A percentile compares a stretch with the other conserved stretches of the same genome.
Conservation (phyloP, 78 protist species). For the Chrysochromulina parva region DNA sequence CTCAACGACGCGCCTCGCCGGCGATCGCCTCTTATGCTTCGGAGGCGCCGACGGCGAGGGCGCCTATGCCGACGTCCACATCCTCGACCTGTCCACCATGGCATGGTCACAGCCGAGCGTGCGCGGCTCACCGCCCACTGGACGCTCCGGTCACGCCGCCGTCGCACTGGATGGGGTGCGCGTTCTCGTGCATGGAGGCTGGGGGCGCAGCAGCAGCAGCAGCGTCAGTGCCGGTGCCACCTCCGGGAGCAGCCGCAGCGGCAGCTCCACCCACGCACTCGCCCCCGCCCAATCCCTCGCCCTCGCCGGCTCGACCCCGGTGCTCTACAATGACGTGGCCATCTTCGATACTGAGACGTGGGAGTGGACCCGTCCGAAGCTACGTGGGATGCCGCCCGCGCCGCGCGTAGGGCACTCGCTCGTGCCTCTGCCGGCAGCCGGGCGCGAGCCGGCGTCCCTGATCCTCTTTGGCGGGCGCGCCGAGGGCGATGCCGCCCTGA, state of each 20-base stretch:
- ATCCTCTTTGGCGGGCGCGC: too few relatives aligned
- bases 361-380: not conserved
- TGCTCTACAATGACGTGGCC: not conserved
- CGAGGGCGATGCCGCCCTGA: too few relatives aligned
- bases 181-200: not conserved
- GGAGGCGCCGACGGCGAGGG: conserved; percentile 1
- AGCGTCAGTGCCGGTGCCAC: too few relatives aligned
- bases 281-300: not conserved
- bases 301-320: not conserved
- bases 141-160: conserved; percentile 5
- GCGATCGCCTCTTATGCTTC: not conserved
- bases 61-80: not conserved
- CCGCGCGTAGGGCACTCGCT: not conserved
- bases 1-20: not conserved
- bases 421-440: not conserved
- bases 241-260: too few relatives aligned
- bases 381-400: not conserved
- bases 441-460: not conserved
- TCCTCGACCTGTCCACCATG: not conserved
- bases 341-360: not conserved
- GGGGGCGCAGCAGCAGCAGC: not conserved
- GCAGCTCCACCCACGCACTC: too few relatives aligned
- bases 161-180: not conserved
- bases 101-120: not conserved
- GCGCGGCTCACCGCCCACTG: not conserved